Conservation (phyloP, 805 yeast genomes). For the Candida andamanensis region DNA sequence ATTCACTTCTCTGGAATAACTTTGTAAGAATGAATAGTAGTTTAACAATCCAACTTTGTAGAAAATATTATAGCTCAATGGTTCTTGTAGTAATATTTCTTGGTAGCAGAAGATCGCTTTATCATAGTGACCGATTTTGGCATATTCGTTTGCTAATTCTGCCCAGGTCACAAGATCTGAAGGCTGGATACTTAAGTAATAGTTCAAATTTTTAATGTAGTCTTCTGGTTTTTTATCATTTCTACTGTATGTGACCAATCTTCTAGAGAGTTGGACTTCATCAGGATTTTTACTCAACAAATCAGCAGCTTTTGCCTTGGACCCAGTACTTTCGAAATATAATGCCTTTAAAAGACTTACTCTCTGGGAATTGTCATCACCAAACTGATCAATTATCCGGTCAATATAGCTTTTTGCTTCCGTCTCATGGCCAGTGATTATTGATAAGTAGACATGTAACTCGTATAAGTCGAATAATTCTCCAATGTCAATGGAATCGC, state of each 20-base stretch:
- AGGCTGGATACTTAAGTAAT: slow-evolving; percentile 60
- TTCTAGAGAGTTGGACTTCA: slow-evolving; percentile 32
- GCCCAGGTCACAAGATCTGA: slow-evolving; percentile 75
- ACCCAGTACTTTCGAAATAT: slow-evolving; percentile 52
- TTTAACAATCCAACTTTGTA: slow-evolving; percentile 50
- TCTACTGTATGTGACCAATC: slow-evolving; percentile 33
- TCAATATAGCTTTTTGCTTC: slow-evolving; percentile 69
- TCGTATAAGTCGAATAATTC: slow-evolving; percentile 57
- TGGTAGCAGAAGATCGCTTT: slow-evolving; percentile 63
- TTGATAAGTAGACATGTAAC: slow-evolving; percentile 61
- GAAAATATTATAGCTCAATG: slow-evolving; percentile 64
- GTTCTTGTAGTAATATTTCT: slow-evolving; percentile 65
- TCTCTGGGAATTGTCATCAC: slow-evolving; percentile 44
- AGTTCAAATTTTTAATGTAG: slow-evolving; percentile 53
- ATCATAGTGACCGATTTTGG: slow-evolving; percentile 53
- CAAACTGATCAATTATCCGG: slow-evolving; percentile 62
- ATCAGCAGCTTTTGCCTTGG: slow-evolving; percentile 21
- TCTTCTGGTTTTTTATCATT: slow-evolving; percentile 17
- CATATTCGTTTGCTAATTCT: slow-evolving; percentile 67
- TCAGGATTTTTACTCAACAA: slow-evolving; percentile 26
- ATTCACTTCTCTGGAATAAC: slow-evolving; percentile 9
- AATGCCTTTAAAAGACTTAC: slow-evolving; percentile 50
- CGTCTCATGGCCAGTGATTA: slow-evolving; percentile 56
- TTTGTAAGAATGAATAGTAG: slow-evolving; percentile 26
- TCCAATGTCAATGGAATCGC: slow-evolving; percentile 36